Base-by-base conservation (phyloP, 495 filamentous ascomycete species). In the Podospora pseudopauciseta region DNA sequence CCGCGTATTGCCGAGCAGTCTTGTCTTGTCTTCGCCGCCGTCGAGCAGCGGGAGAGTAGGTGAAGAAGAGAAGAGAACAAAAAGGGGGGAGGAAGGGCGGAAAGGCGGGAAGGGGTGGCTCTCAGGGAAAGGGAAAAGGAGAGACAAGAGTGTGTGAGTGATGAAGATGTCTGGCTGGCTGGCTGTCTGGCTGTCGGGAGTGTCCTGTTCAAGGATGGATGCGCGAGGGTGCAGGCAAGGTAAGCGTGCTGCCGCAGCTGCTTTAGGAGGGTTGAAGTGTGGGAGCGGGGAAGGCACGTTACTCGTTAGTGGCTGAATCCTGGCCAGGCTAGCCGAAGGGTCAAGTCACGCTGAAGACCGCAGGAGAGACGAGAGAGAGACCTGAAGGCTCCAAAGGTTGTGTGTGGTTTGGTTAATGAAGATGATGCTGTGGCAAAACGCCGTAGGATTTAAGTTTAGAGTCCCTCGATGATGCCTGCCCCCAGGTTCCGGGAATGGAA, bases 271-370 rank as follows among this genome's bases (percentile, higher is more conserved):
- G 67, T 69, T 66, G 69, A 72, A 68, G 69, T 68, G 68, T 71
- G 72, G 62, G 72, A 68, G 69, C 67, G 70, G 70, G 70, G 75
- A 68, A 60, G 65, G 68, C 65, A 67, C 56, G 69, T 70, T 69
- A 66, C 65, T 72, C 55, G 61, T 68, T 69, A 75, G 68, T 72
- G 74, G 73, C 71, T 71, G 56, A 69, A 72, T 70, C 64, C 69
- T 67, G 39, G 66, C 44, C 61, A 72, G 63, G 66, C 71, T 67
- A 70, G 60, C 71, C 74, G 65, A 71, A 71, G 39, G 39, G 67
- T 56, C 74, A 70, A 64, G 60, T 32, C 69, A 65, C 39, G 39
- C 39, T 49, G 39, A 49, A 49, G 39, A 16, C 39, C 39, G 13
- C 39, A 16, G 2, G 39, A 49, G 39, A 11, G 39, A 11, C 39